These are phyloP conservation scores for Aspergillus aculeatinus DNA, from an alignment of 2,329 filamentous ascomycete genomes.

Conservation along the genomic window DNA sequence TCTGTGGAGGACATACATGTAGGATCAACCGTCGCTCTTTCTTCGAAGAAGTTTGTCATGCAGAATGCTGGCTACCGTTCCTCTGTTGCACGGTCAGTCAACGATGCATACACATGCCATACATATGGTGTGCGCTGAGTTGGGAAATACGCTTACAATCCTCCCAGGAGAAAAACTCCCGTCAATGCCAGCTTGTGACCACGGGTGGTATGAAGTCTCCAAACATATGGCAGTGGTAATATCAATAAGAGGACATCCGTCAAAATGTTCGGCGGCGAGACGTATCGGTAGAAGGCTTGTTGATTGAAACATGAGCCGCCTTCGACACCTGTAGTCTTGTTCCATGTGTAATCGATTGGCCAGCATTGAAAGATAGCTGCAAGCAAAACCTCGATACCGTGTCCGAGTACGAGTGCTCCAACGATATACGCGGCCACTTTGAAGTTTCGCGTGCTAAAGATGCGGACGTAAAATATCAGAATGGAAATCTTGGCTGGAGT, in stretches of 20 bases:
- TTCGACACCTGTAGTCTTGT: constrained; percentile 5
- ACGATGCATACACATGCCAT: neutral
- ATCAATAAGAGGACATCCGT: constrained; percentile 15
- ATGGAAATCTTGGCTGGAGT: constrained; percentile 27
- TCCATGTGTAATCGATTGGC: constrained; percentile 21
- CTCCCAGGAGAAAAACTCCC: constrained; percentile 23
- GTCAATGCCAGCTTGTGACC: constrained; percentile 22
- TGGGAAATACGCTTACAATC: constrained; percentile 16
- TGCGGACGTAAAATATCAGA: constrained; percentile 26
- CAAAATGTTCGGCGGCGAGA: constrained; percentile 19
- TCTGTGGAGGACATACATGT: constrained; percentile 16
- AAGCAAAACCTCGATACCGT: constrained; percentile 22
- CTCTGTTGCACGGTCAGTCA: constrained; percentile 8
- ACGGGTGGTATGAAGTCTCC: constrained; percentile 14
- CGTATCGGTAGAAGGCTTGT: constrained; percentile 18
- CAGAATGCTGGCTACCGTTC: constrained; percentile 20
- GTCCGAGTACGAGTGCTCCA: constrained; percentile 18
- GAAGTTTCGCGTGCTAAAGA: constrained; percentile 21
- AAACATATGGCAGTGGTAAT: constrained; percentile 17
- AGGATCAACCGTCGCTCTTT: constrained; percentile 9
- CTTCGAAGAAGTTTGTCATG: constrained; percentile 16
- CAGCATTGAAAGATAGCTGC: constrained; percentile 26
- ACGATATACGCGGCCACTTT: constrained; percentile 19
- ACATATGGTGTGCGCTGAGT: no score
- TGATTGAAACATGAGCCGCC: constrained; percentile 21